Percentiles rank a stretch among this genome's conserved stretches.
phyloP scores from a whole-genome alignment of 495 filamentous ascomycete genomes.

The Penicillium verhagenii region DNA sequence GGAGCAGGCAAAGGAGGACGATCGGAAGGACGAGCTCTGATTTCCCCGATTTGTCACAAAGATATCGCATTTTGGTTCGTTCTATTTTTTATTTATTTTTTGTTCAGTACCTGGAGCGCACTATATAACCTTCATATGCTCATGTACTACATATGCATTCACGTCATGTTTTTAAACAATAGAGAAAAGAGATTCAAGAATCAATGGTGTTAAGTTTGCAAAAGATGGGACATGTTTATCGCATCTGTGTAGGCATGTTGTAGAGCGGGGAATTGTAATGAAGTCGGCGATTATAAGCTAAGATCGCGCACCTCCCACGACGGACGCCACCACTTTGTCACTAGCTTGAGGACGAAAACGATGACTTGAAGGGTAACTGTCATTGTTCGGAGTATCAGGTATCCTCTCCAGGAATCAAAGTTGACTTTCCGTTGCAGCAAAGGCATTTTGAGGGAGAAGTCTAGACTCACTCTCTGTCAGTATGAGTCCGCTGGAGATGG shows the following conservation, averaged over 20 bases:
- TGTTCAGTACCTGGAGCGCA: slow-evolving; percentile 20
- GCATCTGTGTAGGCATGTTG: no score
- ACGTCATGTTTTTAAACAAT: slow-evolving; percentile 15
- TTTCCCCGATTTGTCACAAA: slow-evolving; percentile 1
- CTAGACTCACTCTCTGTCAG: not conserved
- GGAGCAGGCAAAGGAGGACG: slow-evolving; percentile 23
- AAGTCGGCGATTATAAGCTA: not conserved
- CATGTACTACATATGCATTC: slow-evolving; percentile 23
- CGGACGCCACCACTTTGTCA: not conserved
- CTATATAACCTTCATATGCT: slow-evolving; percentile 10
- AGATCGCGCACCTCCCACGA: not conserved
- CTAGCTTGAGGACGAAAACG: not conserved
- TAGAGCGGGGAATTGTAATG: no score
- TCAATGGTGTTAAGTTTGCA: slow-evolving; percentile 16
- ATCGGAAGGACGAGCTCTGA: slow-evolving; percentile 47
- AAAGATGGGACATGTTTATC: not conserved
- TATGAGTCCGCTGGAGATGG: no score
- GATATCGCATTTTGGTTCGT: slow-evolving; percentile 5
- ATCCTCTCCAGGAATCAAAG: not conserved
- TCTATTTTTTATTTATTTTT: not conserved
- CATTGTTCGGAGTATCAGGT: not conserved
- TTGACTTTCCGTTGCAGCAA: not conserved
- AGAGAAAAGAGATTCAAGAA: slow-evolving; percentile 23
- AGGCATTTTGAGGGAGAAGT: not conserved
- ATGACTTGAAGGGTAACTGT: not conserved